Base-by-base conservation (phyloP, 164 flowering plant species). In the Cinnamomum chago region DNA sequence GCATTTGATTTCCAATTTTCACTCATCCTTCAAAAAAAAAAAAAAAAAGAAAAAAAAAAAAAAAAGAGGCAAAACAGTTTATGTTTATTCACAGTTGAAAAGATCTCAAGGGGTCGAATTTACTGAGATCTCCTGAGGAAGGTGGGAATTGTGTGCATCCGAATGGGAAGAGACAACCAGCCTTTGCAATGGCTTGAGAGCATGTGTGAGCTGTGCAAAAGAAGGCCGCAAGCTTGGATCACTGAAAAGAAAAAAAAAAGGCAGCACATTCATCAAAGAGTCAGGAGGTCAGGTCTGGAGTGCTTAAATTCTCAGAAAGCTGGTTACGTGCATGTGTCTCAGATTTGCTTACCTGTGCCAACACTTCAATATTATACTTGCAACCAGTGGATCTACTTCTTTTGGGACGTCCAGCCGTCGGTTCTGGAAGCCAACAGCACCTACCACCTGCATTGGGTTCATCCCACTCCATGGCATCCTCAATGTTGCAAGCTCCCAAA, bases 381-480 rank as follows among this genome's bases (percentile, higher is more conserved):
- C 97, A 72, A 92, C 98, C 71, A 88, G 52, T 20, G 99, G 99
- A 82, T 95, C 99, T 30, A 95, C 79, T 81, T 95, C 95, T 80
- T 89, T 90, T 33, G 99, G 93, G 77, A 95, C 92, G 35, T 95
- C 99, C 23, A 92, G 94, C 28, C 96, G 90, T 3, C 92, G 94
- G 75, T 93, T 90, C 79, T 92, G 98, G 81, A 95, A 95, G 68
- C 99, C 98, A 55, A 95, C 99, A 30, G 99, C 99, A 70, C 99
- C 99, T 14, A 96, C 97, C 68, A 96, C 99, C 86, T 96, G 99
- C 99, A 96, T 94, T 9, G 98, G 99, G 76, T 94, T 96, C 99
- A 96, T 94, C 25, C 97, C 99, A 77, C 88, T 94, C 98, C 98
- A 96, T 55, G 99, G 99, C 84, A 94, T 82, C 81, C 88, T 91